These are phyloP conservation scores for Tylopilus sp. DNA, from an alignment of 1,284 basidiomycete species.

Conservation along the genomic window DNA sequence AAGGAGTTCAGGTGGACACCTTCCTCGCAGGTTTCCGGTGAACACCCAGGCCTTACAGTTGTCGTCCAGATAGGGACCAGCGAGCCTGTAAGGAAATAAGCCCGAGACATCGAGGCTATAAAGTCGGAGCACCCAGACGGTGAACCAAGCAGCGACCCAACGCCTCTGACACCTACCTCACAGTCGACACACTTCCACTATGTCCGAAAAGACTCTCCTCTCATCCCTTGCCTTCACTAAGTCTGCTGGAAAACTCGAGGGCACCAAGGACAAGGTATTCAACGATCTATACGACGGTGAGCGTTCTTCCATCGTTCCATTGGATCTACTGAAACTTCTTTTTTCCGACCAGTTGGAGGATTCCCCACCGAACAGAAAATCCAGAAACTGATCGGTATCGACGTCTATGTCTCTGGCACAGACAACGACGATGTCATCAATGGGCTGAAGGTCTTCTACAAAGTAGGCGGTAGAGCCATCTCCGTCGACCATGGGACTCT, in stretches of 20 bases:
- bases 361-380: background rate
- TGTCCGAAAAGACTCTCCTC: background rate
- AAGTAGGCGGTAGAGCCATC: background rate
- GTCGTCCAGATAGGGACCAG: no score
- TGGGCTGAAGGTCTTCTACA: background rate
- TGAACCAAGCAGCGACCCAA: background rate
- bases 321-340: background rate
- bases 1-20: no score
- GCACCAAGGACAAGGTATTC: background rate
- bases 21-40: no score
- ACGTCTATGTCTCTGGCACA: background rate
- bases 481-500: background rate
- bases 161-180: background rate
- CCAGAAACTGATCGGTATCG: background rate
- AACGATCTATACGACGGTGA: background rate
- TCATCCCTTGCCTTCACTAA: background rate
- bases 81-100: no score
- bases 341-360: background rate
- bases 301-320: no score
- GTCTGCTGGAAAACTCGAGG: no score
- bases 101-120: background rate
- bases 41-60: no score
- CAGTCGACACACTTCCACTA: background rate
- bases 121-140: background rate
- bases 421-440: background rate